These are phyloP conservation scores for Alternaria tenuissima DNA, from an alignment of 2,329 filamentous ascomycete species.

Conservation along the genomic window DNA sequence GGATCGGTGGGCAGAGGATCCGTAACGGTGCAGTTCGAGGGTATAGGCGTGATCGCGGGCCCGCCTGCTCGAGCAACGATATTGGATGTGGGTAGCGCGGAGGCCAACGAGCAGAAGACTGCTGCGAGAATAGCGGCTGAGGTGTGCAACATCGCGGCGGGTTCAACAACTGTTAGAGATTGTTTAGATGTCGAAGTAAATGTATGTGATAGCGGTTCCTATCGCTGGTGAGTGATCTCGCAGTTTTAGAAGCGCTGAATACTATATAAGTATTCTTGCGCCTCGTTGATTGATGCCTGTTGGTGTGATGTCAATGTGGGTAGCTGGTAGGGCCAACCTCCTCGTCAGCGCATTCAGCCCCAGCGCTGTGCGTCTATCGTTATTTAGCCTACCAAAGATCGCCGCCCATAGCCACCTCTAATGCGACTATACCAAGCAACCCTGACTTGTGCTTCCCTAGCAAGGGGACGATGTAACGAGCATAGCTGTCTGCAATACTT, in stretches of 20 bases:
- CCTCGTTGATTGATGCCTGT: constrained; percentile 1
- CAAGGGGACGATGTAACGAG: constrained; percentile 10
- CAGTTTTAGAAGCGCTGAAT: neutral
- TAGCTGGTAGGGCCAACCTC: constrained; percentile 11
- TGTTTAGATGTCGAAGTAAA: neutral
- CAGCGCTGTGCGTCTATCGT: constrained; percentile 17
- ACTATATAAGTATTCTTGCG: constrained; percentile 8
- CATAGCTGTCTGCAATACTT: neutral
- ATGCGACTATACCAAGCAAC: constrained; percentile 9
- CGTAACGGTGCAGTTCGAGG: constrained; percentile 46
- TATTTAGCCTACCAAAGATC: constrained; percentile 8
- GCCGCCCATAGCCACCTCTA: constrained; percentile 6
- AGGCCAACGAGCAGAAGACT: constrained; percentile 9
- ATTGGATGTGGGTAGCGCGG: constrained; percentile 11
- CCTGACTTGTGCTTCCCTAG: constrained; percentile 1
- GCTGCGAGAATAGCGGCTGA: constrained; percentile 4
- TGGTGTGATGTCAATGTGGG: constrained; percentile 10
- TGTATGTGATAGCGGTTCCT: neutral
- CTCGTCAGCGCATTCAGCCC: constrained; percentile 22
- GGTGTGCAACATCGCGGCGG: constrained; percentile 7
- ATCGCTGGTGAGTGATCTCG: neutral
- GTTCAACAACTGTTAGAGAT: neutral
- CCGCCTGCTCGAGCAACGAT: constrained; percentile 43
- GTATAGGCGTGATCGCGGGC: constrained; percentile 44
- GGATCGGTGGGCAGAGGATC: constrained; percentile 31